These are phyloP conservation scores for Candida glaebosa DNA, from an alignment of 805 yeast species.

Conservation along the genomic window DNA sequence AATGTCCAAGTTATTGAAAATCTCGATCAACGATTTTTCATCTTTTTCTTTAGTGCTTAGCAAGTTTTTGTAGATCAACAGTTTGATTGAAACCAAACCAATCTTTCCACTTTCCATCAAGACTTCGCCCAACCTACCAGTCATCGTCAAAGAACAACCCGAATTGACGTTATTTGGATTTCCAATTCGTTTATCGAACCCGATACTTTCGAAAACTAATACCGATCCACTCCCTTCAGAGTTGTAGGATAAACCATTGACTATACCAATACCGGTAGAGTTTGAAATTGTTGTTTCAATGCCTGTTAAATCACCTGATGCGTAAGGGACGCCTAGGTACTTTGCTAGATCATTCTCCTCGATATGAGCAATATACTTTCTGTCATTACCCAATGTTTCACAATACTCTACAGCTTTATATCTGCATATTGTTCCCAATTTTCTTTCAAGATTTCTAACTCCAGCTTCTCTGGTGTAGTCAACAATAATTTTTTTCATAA, in stretches of 20 bases:
- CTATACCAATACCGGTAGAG: constrained; percentile 59
- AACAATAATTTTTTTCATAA: constrained; percentile 59
- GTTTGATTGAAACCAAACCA: constrained; percentile 69
- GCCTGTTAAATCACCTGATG: constrained; percentile 27
- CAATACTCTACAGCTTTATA: constrained; percentile 74
- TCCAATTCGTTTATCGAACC: constrained; percentile 45
- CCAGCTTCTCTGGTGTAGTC: constrained; percentile 85
- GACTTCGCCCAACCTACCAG: constrained; percentile 82
- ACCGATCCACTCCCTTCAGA: constrained; percentile 84
- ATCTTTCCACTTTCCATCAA: constrained; percentile 78
- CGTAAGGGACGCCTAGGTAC: constrained; percentile 65
- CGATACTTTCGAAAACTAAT: constrained; percentile 72
- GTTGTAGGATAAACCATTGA: constrained; percentile 84
- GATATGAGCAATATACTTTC: constrained; percentile 39
- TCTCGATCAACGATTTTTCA: constrained; percentile 31
- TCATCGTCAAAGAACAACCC: constrained; percentile 49
- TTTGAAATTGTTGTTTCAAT: constrained; percentile 41
- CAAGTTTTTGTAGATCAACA: constrained; percentile 39
- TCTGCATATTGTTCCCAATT: constrained; percentile 73
- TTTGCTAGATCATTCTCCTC: constrained; percentile 55
- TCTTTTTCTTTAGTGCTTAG: constrained; percentile 29
- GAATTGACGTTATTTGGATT: constrained; percentile 4
- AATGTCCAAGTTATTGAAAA: constrained; percentile 54
- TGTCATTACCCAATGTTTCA: constrained; percentile 18
- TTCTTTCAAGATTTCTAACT: constrained; percentile 74